Conservation (phyloP, 2,329 filamentous ascomycete species). For the Knufia fluminis region DNA sequence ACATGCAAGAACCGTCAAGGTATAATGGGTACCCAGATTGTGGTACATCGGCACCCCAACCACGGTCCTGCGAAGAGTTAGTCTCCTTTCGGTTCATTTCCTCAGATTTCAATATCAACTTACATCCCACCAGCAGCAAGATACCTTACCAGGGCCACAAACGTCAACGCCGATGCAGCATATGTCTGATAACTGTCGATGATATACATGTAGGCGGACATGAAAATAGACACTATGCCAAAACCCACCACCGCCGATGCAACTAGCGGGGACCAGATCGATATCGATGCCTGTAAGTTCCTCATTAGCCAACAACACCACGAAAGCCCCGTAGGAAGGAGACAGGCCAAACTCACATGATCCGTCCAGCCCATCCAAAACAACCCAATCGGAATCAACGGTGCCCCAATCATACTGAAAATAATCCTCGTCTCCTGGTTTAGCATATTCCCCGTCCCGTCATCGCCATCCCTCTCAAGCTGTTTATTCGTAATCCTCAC, state of each 20-base stretch:
- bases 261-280: conserved; percentile 44
- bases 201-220: conserved; percentile 48
- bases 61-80: conserved; percentile 13
- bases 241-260: conserved; percentile 45
- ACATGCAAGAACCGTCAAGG: conserved; percentile 32
- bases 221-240: conserved; percentile 43
- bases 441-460: conserved; percentile 30
- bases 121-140: conserved; percentile 30
- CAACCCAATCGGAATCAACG: conserved; percentile 42
- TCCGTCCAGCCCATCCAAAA: conserved; percentile 54
- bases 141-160: conserved; percentile 37
- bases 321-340: conserved; percentile 26
- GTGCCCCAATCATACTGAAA: conserved; percentile 44
- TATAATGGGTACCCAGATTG: conserved; percentile 32
- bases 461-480: conserved; percentile 33
- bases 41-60: conserved; percentile 30
- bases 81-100: too few relatives aligned
- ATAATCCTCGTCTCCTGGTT: conserved; percentile 47
- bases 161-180: conserved; percentile 41
- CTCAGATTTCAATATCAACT: not conserved
- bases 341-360: conserved; percentile 20
- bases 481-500: conserved; percentile 37
- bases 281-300: conserved; percentile 33
- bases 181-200: conserved; percentile 50
- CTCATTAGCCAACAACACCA: conserved; percentile 20